A percentile compares a stretch with the other conserved stretches of the same genome.
Evolutionary conservation across 345 rosid species (phyloP).

Genomic region (Excoecaria cochinchinensis): DNA sequence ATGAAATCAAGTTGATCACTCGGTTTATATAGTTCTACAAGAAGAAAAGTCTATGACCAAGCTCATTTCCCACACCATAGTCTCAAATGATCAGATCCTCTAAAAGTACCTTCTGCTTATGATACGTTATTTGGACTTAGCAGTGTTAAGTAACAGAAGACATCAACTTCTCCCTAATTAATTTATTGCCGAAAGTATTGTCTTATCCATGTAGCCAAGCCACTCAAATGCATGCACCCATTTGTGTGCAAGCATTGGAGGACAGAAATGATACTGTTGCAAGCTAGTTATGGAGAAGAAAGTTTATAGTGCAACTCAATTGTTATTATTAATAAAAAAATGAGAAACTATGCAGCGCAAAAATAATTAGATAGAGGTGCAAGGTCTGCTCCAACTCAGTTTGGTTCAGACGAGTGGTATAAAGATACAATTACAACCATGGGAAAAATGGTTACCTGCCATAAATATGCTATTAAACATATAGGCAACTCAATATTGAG

Average conservation of each 20-base stretch:
- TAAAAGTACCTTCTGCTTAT: too few species aligned
- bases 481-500: background rate
- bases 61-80: too few species aligned
- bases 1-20: too few species aligned
- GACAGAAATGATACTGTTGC: background rate
- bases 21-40: too few species aligned
- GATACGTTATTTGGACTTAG: background rate
- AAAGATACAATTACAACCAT: background rate
- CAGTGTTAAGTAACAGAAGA: background rate
- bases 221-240: background rate
- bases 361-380: background rate
- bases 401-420: background rate
- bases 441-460: background rate
- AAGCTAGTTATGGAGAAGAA: background rate
- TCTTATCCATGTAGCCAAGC: background rate
- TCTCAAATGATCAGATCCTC: too few species aligned
- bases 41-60: too few species aligned
- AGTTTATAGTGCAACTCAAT: background rate
- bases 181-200: background rate
- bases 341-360: background rate
- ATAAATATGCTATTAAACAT: background rate
- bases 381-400: background rate
- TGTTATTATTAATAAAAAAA: background rate
- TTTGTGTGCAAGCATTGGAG: background rate
- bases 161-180: background rate